Base-by-base conservation (phyloP, 2,329 filamentous ascomycete species). In the Penicillium palitans region DNA sequence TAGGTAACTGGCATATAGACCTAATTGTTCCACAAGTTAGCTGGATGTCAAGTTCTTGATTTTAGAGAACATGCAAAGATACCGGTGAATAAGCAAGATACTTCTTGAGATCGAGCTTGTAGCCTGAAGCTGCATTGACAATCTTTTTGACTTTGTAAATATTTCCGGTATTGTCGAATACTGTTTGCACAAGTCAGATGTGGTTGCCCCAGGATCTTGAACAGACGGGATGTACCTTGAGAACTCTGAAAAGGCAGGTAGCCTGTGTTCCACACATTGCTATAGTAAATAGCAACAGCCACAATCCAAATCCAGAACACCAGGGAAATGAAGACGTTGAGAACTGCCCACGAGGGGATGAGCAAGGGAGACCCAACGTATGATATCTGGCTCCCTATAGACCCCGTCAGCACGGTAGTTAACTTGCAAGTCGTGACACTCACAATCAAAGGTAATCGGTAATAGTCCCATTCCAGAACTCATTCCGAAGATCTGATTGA, bases 341-440 rank as follows among this genome's bases (percentile, higher is more conserved):
- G 83, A 60, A 90, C 88, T 6, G 87, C 87, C 71, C 87, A 84
- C 80, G 86, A 88, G 9, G 87, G 87, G 8, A 86, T 84, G 35
- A 89, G 84, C 21, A 90, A 74, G 17, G 87, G 87, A 15, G 66
- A 69, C 1, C 63, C 63, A 6, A 68, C 61, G 19, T 69, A 70
- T 1, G 67, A 66, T 6, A 70, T 58, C 31, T 70, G 68, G 24
- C 66, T 69, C 68, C 67, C 67, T 70, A 19, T 9, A 8, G 6
- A 0, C 3, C 8, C 52, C 5, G 48, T 60, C 17, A 60, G 54
- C 39, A 21, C 6, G 9, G 19, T 19, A 10, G 2, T 41, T 19
- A 37, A 10, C 3, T 10, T 8, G 17, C 0, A 13, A 15, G 15
- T 7, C 7, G 10, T 10, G 31, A n/a, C 10, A 47, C 59, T 39